Conservation (phyloP, 345 rosid species). For the Carallia pectinifolia region DNA sequence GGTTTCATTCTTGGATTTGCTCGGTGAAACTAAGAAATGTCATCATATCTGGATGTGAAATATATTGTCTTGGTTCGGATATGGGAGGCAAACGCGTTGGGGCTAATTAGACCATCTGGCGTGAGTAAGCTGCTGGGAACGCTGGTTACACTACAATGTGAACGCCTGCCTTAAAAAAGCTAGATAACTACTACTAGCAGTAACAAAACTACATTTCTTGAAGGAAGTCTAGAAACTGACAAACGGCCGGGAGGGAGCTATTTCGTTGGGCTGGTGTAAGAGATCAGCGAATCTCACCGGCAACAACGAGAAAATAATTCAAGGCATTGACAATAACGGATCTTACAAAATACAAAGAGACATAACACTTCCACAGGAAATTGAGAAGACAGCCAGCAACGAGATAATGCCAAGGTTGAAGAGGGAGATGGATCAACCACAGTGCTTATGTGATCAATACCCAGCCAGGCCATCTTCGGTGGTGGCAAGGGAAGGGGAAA, state of each 20-base stretch:
- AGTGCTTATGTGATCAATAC: slow-evolving; percentile 20
- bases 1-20: too few species aligned
- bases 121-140: too few species aligned
- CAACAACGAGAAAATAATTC: slow-evolving; percentile 8
- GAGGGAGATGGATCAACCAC: not conserved
- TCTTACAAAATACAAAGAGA: slow-evolving; percentile 20
- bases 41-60: not conserved
- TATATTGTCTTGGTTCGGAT: not conserved
- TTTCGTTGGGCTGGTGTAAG: not conserved
- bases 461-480: slow-evolving; percentile 69
- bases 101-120: too few species aligned
- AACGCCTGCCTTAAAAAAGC: too few species aligned
- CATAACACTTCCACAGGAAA: not conserved
- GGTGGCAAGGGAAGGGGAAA: slow-evolving; percentile 85
- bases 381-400: slow-evolving; percentile 18
- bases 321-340: not conserved
- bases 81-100: not conserved
- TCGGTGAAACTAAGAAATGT: too few species aligned
- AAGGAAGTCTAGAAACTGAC: not conserved
- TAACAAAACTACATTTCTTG: slow-evolving; percentile 3
- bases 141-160: too few species aligned
- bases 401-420: slow-evolving; percentile 29
- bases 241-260: not conserved
- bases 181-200: too few species aligned
- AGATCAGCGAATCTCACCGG: slow-evolving; percentile 8